Evolutionary conservation across 805 yeast species (phyloP), one percentile per base, ranked within the genome.

Genomic region (Sugiyamaella smithiae): DNA sequence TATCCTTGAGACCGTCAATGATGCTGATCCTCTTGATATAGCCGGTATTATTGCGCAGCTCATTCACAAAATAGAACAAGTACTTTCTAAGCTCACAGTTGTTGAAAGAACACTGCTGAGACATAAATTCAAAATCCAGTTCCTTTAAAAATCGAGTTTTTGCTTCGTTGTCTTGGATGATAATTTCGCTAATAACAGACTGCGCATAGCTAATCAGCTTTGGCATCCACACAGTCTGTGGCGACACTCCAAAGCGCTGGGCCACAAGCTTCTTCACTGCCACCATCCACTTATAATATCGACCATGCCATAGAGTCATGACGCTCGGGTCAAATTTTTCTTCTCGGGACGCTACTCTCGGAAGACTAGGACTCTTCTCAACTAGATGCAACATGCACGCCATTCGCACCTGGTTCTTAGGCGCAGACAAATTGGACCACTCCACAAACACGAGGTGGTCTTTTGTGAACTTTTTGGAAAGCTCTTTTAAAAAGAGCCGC

Each of bases 181-280:
- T 24, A 33, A n/a, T 17, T 20, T 52, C 41, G n/a, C 45, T 26
- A 17, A 54, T 28, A 8, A 48, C 31, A 11, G 40, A 20, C 40
- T 33, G 28, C 5, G 41, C 42, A 25, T 46, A 52, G 14, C 38
- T 48, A 31, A 52, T 38, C 28, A 52, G 31, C 25, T 42, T 31
- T 5, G 57, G 57, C 23, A 52, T 17, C 57, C 57, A 54, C 33
- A 41, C 11, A 14, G 17, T 45, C 20, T 54, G 56, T 19, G 28
- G 14, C 14, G 24, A 17, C 43, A 43, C 33, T 22, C 43, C 36
- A 29, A 37, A 49, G 16, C 43, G 32, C 23, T 35, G 20, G 8
- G 29, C 16, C 31, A 43, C 14, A 8, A 46, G 17, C 12, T 12
- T 29, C 9, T 24, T 19, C 5, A 45, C 6, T 20, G 25, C 22